Base-by-base conservation (phyloP, 78 protist genomes). In the Blattamonas nauphoetae region DNA sequence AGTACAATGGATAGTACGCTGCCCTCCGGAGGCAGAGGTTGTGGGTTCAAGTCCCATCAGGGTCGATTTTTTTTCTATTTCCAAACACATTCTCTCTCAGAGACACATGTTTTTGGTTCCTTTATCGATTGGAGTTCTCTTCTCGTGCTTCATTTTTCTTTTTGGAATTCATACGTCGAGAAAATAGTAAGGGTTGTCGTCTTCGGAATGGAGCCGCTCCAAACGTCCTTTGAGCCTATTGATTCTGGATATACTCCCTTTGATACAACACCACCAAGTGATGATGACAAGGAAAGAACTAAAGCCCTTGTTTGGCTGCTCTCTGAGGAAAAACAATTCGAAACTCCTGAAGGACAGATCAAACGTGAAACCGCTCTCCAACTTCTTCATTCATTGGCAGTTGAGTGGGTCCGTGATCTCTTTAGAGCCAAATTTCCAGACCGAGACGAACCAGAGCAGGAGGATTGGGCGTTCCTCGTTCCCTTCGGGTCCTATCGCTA, bases 401-500 rank as follows among this genome's bases (percentile, higher is more conserved):
- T 29, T 29, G 21, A 55, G 11, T 55, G 71, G 71, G 11, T 21
- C 11, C 11, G 21, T 29, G 71, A 55, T 11, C 21, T 55, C 38
- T 55, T 21, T 55, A 21, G 38, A 29, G 21, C 71, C 11, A 55
- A 55, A 55, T 29, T 29, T 29, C 71, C 11, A 21, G 38, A 55
- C 11, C 38, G 11, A 11, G 21, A 55, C 21, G 71, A 55, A 21
- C 11, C 71, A 55, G 71, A 55, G 11, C 21, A 29, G 21, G 11
- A 11, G 21, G 71, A 11, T 55, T 55, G 21, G 11, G 71, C 38
- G 21, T 29, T 11, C 11, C 71, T 97, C 77, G 89, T 90, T 80
- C 95, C 99, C 29, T 96, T 91, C 44, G 99, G 99, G 32, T 95
- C 98, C 29, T 97, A 97, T 88, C 93, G 98, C 21, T 92, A 95